Conservation (phyloP, 768 basidiomycete species). For the Rhizopogon roseolus region DNA sequence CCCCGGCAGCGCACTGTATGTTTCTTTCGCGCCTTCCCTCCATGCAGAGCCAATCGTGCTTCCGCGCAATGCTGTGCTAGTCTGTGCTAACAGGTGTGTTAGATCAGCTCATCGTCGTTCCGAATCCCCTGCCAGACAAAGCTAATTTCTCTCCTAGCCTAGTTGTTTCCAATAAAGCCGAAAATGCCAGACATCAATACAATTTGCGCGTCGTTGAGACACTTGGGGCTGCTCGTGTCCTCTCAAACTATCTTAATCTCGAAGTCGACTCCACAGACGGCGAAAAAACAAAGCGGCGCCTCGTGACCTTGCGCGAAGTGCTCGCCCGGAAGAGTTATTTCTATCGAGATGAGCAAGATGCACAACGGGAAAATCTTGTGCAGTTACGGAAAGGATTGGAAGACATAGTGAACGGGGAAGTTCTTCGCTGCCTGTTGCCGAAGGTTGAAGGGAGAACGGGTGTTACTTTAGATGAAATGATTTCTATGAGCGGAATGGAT, state of each 20-base stretch:
- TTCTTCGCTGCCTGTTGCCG: conserved; percentile 50
- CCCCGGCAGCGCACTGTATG: conserved; percentile 67
- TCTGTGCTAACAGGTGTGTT: conserved; percentile 20
- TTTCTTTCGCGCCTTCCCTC: conserved; percentile 77
- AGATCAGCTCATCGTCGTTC: conserved; percentile 50
- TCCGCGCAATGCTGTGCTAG: conserved; percentile 30
- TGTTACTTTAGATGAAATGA: conserved; percentile 72
- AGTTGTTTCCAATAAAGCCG: conserved; percentile 75
- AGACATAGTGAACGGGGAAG: conserved; percentile 34
- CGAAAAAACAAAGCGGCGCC: not conserved
- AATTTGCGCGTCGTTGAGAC: conserved; percentile 93
- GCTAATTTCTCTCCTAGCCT: conserved; percentile 24
- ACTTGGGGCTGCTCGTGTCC: conserved; percentile 70
- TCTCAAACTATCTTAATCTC: conserved; percentile 57
- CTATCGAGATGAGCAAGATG: not conserved
- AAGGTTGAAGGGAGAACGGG: conserved; percentile 32
- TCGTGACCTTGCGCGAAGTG: not conserved
- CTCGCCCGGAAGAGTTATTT: not conserved
- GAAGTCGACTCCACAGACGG: conserved; percentile 25
- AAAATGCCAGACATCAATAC: conserved; percentile 72
- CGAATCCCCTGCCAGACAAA: conserved; percentile 50
- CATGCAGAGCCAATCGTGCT: conserved; percentile 63
- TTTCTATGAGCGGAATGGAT: conserved; percentile 54
- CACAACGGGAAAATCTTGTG: not conserved
- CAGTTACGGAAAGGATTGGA: conserved; percentile 43